Base-by-base conservation (phyloP, 495 filamentous ascomycete species). In the Penicillium crystallinum region DNA sequence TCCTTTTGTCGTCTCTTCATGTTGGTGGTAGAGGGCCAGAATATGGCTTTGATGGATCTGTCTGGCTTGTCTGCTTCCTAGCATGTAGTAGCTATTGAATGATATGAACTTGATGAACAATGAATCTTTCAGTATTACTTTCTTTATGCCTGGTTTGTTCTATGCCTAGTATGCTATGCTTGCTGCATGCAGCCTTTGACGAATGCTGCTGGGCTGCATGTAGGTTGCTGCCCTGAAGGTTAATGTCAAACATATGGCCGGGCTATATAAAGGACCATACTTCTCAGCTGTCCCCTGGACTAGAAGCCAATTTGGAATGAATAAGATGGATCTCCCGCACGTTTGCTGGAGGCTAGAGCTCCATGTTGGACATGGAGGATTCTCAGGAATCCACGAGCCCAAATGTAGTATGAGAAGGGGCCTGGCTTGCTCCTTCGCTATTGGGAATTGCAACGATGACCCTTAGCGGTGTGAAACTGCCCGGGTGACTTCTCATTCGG, bases 1-100 rank as follows among this genome's bases (percentile, higher is more conserved):
- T 59, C 57, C 59, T 37, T 64, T 64, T 65, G 41, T 56, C 25
- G 55, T 62, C 56, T 57, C 40, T 33, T 51, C 55, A 53, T 53
- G 19, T 47, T 58, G 52, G 47, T 49, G 49, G 40, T 52, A 25
- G 41, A 52, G 46, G 44, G 46, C 33, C 45, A 29, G 12, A 36
- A 17, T 33, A 34, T 33, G 49, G 35, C 39, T 23, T 40, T n/a
- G 42, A 55, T 48, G 34, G 33, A 44, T 35, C 15, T 41, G 39
- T 25, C 34, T 18, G 46, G 14, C 48, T 53, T 25, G 52, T 29
- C 60, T 39, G 44, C 39, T 47, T 21, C 31, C 51, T 43, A 54
- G 35, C 27, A 38, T 52, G 49, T 52, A 43, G 34, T 36, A 36
- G 34, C 2, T 43, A 29, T 40, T 29, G 39, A 41, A 53, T 54